Base-by-base conservation (phyloP, 179 eudicot species). In the Heliamphora pulchella region DNA sequence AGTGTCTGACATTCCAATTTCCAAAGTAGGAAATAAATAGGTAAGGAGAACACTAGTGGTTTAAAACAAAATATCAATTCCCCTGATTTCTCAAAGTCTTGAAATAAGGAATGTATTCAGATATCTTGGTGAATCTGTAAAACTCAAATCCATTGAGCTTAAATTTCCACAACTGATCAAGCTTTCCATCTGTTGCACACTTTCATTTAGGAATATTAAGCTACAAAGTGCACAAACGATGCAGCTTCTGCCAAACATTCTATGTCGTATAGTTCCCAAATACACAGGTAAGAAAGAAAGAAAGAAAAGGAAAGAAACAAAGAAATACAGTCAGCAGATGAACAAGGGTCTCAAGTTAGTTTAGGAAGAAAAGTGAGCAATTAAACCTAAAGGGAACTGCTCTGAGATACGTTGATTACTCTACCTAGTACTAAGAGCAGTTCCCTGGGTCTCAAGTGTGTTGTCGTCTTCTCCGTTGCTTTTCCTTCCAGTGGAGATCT, bases 141-240 rank as follows among this genome's bases (percentile, higher is more conserved):
- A 64, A 48, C 5, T 2, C 8, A 77, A 62, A 15, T 64, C 20
- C 43, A 62, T 41, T 57, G 51, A 43, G n/a, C 77, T 43, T 9
- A 11, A 22, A 8, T 63, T 67, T 9, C 71, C 10, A 41, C 66
- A 50, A 11, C 39, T 5, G 18, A 46, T 39, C 31, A 20, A 39
- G 41, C 57, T 20, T 41, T 20, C 47, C 46, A 11, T 22, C 17
- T 58, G 61, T 61, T 51, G n/a, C n/a, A 8, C n/a, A 48, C 10
- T 63, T 77, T 9, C 79, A 77, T 77, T 77, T 47, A 39, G 22
- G 50, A 59, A 22, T 13, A 77, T 62, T 9, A 8, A 76, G 18
- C 39, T 3, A 43, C n/a, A 20, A 41, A 14, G 18, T 13, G 7
- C 20, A 20, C 64, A 48, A 22, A 3, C 2, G 14, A 14, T 8